Conservation (phyloP, 371 early-diverging fungal genomes). For the Dichotomocladium elegans region DNA sequence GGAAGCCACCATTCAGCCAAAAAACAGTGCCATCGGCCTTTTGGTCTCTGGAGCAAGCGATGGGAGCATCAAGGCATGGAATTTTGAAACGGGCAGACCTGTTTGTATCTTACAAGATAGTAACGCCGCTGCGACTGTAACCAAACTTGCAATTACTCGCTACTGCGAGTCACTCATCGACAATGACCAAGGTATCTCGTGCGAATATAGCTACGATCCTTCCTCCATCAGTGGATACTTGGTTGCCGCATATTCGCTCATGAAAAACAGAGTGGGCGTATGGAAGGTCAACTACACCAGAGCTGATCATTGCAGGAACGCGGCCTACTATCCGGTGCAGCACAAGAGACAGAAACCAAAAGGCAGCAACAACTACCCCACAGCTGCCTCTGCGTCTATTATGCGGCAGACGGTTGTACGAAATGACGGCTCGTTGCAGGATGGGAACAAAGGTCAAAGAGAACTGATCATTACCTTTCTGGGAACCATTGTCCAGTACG, state of each 20-base stretch:
- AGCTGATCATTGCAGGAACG: slow-evolving; percentile 9
- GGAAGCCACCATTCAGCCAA: slow-evolving; percentile 19
- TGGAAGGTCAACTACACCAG: slow-evolving; percentile 38
- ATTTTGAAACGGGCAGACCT: slow-evolving; percentile 62
- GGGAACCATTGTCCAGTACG: slow-evolving; percentile 25
- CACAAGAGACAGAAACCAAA: slow-evolving; percentile 12
- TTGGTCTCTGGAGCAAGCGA: slow-evolving; percentile 77
- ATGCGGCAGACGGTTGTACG: not conserved
- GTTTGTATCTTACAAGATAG: slow-evolving; percentile 27
- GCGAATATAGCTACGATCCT: slow-evolving; percentile 24
- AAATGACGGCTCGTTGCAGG: slow-evolving; percentile 12
- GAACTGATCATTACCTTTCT: slow-evolving; percentile 19
- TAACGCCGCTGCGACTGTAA: slow-evolving; percentile 15
- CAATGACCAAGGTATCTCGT: slow-evolving; percentile 18
- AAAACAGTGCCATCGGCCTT: slow-evolving; percentile 24
- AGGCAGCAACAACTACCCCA: not conserved
- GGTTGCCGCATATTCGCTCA: slow-evolving; percentile 28
- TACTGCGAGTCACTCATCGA: slow-evolving; percentile 28
- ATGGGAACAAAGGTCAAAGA: slow-evolving; percentile 14
- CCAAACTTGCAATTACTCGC: slow-evolving; percentile 26
- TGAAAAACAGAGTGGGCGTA: slow-evolving; percentile 27
- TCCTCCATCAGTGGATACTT: slow-evolving; percentile 30
- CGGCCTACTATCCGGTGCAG: slow-evolving; percentile 18
- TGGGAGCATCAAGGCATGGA: slow-evolving; percentile 76
- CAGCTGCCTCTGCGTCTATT: not conserved